Percentiles rank a stretch among this genome's conserved stretches.
Conservation (phyloP, 2,329 filamentous ascomycete species). For the Aspergillus pseudonomiae region DNA sequence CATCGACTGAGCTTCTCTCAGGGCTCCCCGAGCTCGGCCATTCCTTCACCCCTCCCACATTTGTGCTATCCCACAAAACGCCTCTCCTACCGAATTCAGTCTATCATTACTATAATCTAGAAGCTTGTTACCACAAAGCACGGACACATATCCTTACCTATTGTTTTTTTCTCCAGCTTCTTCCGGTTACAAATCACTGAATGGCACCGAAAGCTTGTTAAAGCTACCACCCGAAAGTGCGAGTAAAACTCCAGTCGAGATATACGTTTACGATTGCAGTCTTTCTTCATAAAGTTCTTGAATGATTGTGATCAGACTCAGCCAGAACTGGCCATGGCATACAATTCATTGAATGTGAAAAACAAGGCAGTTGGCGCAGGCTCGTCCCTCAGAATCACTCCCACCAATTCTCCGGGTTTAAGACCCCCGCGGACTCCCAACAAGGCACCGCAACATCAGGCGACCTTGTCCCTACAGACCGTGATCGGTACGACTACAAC, state of each 20-base stretch:
- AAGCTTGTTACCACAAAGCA: background rate
- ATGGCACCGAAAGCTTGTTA: conserved; percentile 3
- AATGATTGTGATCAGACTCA: conserved; percentile 25
- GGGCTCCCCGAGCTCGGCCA: conserved; percentile 8
- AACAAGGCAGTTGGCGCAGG: conserved; percentile 37
- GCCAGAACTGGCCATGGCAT: conserved; percentile 37
- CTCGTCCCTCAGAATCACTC: conserved; percentile 66
- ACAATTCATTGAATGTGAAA: conserved; percentile 37
- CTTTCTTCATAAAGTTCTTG: conserved; percentile 26
- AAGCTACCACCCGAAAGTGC: background rate
- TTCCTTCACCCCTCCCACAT: conserved; percentile 17
- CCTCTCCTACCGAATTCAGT: conserved; percentile 6
- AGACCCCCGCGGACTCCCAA: conserved; percentile 66
- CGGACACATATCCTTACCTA: background rate
- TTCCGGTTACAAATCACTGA: background rate
- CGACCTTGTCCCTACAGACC: conserved; percentile 70
- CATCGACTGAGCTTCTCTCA: background rate
- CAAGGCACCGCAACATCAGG: conserved; percentile 47
- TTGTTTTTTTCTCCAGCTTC: conserved; percentile 9
- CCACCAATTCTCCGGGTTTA: conserved; percentile 73
- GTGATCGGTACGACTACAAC: conserved; percentile 90
- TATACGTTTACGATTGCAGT: conserved; percentile 27
- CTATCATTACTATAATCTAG: background rate
- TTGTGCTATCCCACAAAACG: conserved; percentile 12
- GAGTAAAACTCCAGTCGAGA: background rate